These are phyloP conservation scores for Arthrobotrys megalospora DNA, from an alignment of 2,329 filamentous ascomycete genomes.

Conservation along the genomic window DNA sequence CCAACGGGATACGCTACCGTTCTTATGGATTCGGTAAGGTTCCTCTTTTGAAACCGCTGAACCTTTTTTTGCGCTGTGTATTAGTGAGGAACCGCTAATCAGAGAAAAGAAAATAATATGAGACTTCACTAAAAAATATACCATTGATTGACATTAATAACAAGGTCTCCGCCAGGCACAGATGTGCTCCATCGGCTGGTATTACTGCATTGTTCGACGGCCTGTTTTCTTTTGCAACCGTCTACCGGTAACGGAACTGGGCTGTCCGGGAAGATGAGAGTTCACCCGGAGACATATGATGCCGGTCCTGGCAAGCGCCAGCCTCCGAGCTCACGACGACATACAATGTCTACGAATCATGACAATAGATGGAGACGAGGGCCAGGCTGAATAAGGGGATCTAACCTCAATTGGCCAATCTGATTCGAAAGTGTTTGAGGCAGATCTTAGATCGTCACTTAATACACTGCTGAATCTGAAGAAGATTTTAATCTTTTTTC, in stretches of 20 bases:
- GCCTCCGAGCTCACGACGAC: conserved; percentile 35
- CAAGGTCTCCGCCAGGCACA: conserved; percentile 56
- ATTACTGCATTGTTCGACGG: conserved; percentile 47
- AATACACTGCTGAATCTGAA: conserved; percentile 44
- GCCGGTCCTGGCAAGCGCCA: conserved; percentile 49
- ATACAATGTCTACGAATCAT: conserved; percentile 40
- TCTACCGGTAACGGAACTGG: conserved; percentile 48
- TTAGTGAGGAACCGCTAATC: conserved; percentile 46
- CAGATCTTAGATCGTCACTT: conserved; percentile 60
- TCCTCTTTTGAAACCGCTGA: conserved; percentile 41
- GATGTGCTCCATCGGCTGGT: conserved; percentile 44
- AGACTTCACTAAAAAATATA: conserved; percentile 46
- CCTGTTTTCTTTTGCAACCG: conserved; percentile 37
- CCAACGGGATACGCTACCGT: conserved; percentile 62
- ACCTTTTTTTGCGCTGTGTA: conserved; percentile 30
- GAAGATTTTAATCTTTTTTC: conserved; percentile 24
- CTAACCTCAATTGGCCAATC: conserved; percentile 55
- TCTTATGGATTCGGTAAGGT: conserved; percentile 61
- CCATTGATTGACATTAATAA: conserved; percentile 56
- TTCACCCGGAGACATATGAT: conserved; percentile 50
- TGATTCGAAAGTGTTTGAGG: conserved; percentile 61
- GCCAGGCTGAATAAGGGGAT: conserved; percentile 36
- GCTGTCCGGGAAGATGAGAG: conserved; percentile 30
- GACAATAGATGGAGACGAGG: conserved; percentile 28
- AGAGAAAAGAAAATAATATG: conserved; percentile 47